These are phyloP conservation scores for Asclepias syriaca DNA, from an alignment of 257 asterid genomes.

Conservation along the genomic window DNA sequence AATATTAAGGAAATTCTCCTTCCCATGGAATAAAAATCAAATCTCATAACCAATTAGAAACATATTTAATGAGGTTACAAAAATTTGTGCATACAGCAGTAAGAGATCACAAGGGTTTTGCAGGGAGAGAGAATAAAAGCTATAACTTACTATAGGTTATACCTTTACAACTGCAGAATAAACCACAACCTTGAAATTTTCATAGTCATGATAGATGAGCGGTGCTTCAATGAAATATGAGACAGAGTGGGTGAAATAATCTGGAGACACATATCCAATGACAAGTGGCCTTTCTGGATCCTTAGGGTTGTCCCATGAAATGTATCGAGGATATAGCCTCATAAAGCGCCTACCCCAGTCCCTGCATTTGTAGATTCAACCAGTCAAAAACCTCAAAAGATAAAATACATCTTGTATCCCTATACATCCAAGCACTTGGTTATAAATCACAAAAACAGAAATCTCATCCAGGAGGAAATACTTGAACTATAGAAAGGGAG, in stretches of 20 bases:
- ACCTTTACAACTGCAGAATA: conserved; percentile 99
- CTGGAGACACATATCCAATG: conserved; percentile 98
- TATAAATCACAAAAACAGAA: background rate
- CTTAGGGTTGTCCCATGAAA: conserved; percentile 88
- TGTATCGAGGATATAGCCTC: conserved; percentile 74
- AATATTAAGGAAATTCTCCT: background rate
- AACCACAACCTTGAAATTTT: conserved; percentile 81
- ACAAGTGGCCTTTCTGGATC: conserved; percentile 81
- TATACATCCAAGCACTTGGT: background rate
- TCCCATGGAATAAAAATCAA: background rate
- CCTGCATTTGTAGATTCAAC: conserved; percentile 48
- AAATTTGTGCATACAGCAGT: background rate
- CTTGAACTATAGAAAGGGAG: background rate
- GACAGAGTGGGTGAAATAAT: conserved; percentile 97
- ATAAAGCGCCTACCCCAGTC: conserved; percentile 98
- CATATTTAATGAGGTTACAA: background rate
- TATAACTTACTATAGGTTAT: conserved; percentile 8
- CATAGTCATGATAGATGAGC: conserved; percentile 64
- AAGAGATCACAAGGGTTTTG: background rate
- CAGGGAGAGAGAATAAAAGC: background rate
- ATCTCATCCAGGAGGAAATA: background rate
- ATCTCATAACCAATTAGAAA: background rate
- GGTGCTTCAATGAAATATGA: conserved; percentile 97
- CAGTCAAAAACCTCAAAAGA: conserved; percentile 8
- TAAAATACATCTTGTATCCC: background rate